Conservation (phyloP, 2,329 filamentous ascomycete species). For the Escovopsis sp. region DNA sequence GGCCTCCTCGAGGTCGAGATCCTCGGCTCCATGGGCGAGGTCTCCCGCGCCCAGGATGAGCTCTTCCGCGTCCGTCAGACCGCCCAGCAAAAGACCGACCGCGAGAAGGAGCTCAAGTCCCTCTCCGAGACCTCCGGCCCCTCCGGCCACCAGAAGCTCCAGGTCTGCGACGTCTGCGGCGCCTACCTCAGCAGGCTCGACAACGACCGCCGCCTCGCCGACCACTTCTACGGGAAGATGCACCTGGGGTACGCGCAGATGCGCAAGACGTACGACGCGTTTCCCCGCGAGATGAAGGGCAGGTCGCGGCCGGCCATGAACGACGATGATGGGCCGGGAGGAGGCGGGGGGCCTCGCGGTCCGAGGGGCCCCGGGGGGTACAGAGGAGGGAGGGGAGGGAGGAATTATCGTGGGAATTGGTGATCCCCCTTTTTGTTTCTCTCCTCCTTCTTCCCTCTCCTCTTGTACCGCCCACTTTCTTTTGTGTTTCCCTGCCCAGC, state of each 20-base stretch:
- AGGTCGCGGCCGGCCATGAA: slow-evolving; percentile 44
- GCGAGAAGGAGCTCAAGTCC: slow-evolving; percentile 76
- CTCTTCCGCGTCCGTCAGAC: slow-evolving; percentile 73
- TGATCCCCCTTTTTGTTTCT: slow-evolving; percentile 9
- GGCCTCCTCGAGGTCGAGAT: slow-evolving; percentile 77
- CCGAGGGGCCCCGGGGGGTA: slow-evolving; percentile 38
- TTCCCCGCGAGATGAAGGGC: slow-evolving; percentile 74
- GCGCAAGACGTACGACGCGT: slow-evolving; percentile 80
- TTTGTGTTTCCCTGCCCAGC: no score
- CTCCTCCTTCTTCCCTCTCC: no score
- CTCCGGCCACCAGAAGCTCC: slow-evolving; percentile 89
- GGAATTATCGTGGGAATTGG: slow-evolving; percentile 35
- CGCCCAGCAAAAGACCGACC: slow-evolving; percentile 65
- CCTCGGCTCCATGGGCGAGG: slow-evolving; percentile 65
- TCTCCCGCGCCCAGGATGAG: slow-evolving; percentile 72
- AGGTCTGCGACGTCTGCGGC: slow-evolving; percentile 96
- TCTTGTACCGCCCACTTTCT: no score
- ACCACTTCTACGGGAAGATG: slow-evolving; percentile 99
- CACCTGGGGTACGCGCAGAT: slow-evolving; percentile 96
- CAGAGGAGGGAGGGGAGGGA: slow-evolving; percentile 35
- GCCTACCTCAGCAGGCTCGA: slow-evolving; percentile 85
- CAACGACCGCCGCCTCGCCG: slow-evolving; percentile 83
- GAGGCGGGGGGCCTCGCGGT: slow-evolving; percentile 17
- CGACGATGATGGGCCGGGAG: slow-evolving; percentile 29
- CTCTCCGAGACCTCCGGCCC: slow-evolving; percentile 86